Conservation (phyloP, 23 red algal genomes). For the Gracilaria caudata region DNA sequence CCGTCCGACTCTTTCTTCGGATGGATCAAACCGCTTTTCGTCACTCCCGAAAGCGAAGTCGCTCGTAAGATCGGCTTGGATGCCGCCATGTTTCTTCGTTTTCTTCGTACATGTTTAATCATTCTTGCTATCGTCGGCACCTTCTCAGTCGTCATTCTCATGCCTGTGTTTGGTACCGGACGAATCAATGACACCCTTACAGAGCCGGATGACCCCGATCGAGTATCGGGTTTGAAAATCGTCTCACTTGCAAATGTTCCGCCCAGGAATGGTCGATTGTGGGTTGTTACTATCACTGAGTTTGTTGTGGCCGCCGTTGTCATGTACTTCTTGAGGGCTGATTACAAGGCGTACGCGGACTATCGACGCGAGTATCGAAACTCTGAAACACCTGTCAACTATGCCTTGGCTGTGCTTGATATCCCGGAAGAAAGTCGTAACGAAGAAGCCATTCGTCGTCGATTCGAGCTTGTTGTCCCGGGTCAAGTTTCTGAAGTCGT, state of each 20-base stretch:
- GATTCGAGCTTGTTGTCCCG: slow-evolving; percentile 66
- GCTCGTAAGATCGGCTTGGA: slow-evolving; percentile 62
- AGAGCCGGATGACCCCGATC: slow-evolving; percentile 30
- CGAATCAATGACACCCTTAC: slow-evolving; percentile 2
- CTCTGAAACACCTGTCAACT: slow-evolving; percentile 75
- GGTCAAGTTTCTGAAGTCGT: slow-evolving; percentile 50
- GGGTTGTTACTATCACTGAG: slow-evolving; percentile 69
- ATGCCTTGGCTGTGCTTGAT: slow-evolving; percentile 75
- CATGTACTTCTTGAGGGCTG: slow-evolving; percentile 63
- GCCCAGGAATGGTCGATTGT: slow-evolving; percentile 48
- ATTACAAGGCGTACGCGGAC: slow-evolving; percentile 67
- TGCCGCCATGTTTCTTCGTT: slow-evolving; percentile 71
- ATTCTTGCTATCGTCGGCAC: slow-evolving; percentile 39
- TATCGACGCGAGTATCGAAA: slow-evolving; percentile 40
- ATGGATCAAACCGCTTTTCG: slow-evolving; percentile 53
- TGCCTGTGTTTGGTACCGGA: slow-evolving; percentile 76
- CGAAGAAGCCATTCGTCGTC: slow-evolving; percentile 29
- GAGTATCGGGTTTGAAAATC: slow-evolving; percentile 46
- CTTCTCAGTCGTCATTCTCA: slow-evolving; percentile 58
- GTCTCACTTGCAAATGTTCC: slow-evolving; percentile 73
- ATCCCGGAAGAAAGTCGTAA: slow-evolving; percentile 49
- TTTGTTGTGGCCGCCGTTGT: slow-evolving; percentile 55
- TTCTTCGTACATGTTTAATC: slow-evolving; percentile 32
- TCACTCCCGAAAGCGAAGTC: slow-evolving; percentile 47
- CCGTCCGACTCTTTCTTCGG: slow-evolving; percentile 51